Evolutionary conservation across 257 asterid genomes (phyloP), one percentile per base, ranked within the genome.

Genomic region (Agastache rugosa): DNA sequence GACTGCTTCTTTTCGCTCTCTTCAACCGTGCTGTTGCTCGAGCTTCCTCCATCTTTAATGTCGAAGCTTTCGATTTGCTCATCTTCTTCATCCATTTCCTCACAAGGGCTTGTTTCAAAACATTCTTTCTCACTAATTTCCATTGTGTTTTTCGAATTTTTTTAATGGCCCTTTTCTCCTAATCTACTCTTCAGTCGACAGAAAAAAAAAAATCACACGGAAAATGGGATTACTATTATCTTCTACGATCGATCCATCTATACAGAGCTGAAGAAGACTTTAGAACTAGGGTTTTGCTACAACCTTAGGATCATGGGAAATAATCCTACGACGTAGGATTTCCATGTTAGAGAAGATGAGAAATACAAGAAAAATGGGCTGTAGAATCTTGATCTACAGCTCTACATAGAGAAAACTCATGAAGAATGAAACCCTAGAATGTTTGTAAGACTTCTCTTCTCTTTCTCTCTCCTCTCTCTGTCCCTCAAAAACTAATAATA

Each of bases 1-100:
- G 85, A 75, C 3, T 89, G 31, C 85, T 85, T 90, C 83, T 90
- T 92, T 11, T 85, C 85, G 55, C 75, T 80, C 80, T 87, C 96
- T 69, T 88, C 96, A 0, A 90, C 87, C 6, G 96, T 87, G 79
- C 97, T 87, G 25, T 83, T 87, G 87, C 97, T 88, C 45, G 96
- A 88, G 83, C 93, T 90, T 70, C 93, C 96, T 68, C 96, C 93
- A 39, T 88, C 86, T 75, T 78, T 85, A 25, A 17, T 62, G 75
- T 85, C 83, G 12, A 23, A 47, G 75, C 78, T 75, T 51, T 70
- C 80, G 14, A 73, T 63, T 19, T 73, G 56, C 44, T 45, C 88
- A 5, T 78, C 87, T n/a, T 85, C 89, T 3, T 85, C 90, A 2
- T 81, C 87, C 27, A 58, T 66, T 75, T 66, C 61, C 64, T 63